Evolutionary conservation across 2,329 filamentous ascomycete genomes (phyloP), one percentile per base, ranked within the genome.

Genomic region (Huntiella savannae): DNA sequence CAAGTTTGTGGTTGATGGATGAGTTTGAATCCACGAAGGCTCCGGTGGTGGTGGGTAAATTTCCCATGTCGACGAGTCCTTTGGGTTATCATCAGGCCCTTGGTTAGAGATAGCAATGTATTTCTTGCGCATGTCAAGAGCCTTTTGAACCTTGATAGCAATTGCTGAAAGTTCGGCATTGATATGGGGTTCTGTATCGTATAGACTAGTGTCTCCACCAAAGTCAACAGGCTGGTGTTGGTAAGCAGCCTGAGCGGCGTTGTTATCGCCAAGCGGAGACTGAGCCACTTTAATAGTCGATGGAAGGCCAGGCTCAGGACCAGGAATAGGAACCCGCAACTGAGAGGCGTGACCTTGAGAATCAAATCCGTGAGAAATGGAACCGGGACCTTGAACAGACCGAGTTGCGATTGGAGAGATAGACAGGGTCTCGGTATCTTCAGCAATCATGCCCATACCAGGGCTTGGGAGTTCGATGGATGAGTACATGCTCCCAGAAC

Each of bases 11-110:
- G 40, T 33, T n/a, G 48, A 50, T 2, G 48, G 41, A 33, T 50
- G 48, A 5, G 48, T 11, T 17, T 43, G 75, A 49, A 78, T 71
- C 88, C 91, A 96, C 2, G 84, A 83, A 12, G 91, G 91, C 55
- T 92, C 83, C 4, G 88, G 91, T 4, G 87, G 87, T 11, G 83
- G 77, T 7, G 91, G 91, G 56, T 96, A 96, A 39, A 98, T 84
- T 46, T 73, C 70, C 88, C 88, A 98, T 43, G 69, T 72, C 0
- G 78, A 71, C 13, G 81, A 74, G 58, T 96, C 86, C 55, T 85
- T 85, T 1, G 91, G 91, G 54, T 96, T 95, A 58, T 94, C 84
- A 10, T 75, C 71, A 5, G 79, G 71, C 7, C 81, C 73, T 58
- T 98, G 91, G 15, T 87, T 66, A 0, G 91, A 96, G 12, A 95